Evolutionary conservation across 306 rosid genomes (phyloP), one percentile per base, ranked within the genome.

Genomic region (Malus sieversii): DNA sequence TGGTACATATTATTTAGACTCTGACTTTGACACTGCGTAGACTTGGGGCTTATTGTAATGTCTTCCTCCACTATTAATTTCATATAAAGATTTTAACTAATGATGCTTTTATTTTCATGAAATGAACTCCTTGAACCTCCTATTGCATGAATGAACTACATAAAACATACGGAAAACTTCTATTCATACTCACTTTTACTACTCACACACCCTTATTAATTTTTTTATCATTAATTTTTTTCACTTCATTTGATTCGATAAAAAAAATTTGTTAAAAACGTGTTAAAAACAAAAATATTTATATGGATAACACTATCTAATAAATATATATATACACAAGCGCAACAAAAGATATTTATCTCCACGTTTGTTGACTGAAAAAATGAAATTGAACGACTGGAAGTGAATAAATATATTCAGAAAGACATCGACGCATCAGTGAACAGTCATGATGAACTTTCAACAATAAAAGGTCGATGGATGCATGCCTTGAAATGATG

Each of bases 201-300:
- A 1, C 2, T 7, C 10, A 7, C 2, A 38, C 10, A 7, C 0
- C 0, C 9, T 1, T 38, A 2, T 38, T 38, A 38, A 6, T 0
- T 7, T 38, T 38, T 38, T 38, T 38, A 7, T 38, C 42, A 38
- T 6, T 6, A 6, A 1, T 38, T 38, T 38, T 38, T 9, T 38
- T 38, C 2, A 38, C 7, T 38, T 7, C 2, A 35, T 35, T 35
- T 6, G 0, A 6, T 35, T 35, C 2, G 2, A 6, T 6, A 1
- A 35, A 38, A 38, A 38, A 7, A 7, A 27, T 27, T 35, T 35
- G 40, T 1, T 35, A 35, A 35, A 35, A 35, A 6, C 0, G 0
- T 38, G 42, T 7, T 2, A 38, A 38, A 38, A 38, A 38, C 10
- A 38, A 38, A 38, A 1, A 38, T 1, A 7, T 38, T 38, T 38